Conservation (phyloP, 768 basidiomycete genomes). For the Kwoniella mangroviensis region DNA sequence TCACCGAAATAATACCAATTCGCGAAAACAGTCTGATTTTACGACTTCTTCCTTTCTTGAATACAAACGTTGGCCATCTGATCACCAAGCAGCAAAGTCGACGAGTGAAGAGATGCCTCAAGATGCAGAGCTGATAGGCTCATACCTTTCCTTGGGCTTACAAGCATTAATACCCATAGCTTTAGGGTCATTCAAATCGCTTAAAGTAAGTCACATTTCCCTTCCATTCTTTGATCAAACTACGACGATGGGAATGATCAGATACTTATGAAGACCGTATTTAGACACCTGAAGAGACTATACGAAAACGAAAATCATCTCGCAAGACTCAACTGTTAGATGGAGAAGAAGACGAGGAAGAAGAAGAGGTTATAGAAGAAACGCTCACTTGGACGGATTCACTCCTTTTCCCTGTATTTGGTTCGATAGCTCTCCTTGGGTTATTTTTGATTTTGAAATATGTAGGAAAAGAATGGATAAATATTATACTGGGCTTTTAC, state of each 20-base stretch:
- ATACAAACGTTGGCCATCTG: too few species aligned
- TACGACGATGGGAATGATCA: neutral
- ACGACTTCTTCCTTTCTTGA: neutral
- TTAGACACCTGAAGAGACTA: conserved; percentile 24
- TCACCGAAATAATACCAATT: neutral
- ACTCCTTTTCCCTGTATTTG: conserved; percentile 59
- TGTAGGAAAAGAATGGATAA: conserved; percentile 78
- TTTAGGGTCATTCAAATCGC: conserved; percentile 54
- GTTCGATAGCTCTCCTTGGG: conserved; percentile 70
- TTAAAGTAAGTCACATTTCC: conserved; percentile 44
- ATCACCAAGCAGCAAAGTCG: neutral
- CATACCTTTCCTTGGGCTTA: conserved; percentile 23
- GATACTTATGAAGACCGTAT: neutral
- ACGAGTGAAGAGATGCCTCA: conserved; percentile 9
- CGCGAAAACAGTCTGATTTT: neutral
- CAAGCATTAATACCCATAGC: conserved; percentile 54
- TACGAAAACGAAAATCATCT: conserved; percentile 6
- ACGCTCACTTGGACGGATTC: conserved; percentile 56
- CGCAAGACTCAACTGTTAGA: conserved; percentile 25
- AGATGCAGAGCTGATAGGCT: conserved; percentile 17
- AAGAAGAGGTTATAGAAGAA: conserved; percentile 67
- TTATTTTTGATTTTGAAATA: conserved; percentile 75
- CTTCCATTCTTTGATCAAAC: neutral
- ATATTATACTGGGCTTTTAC: conserved; percentile 68
- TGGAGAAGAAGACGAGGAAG: conserved; percentile 59